phyloP scores from a whole-genome alignment of 1,284 basidiomycete species.

The Irpex lacteus region DNA sequence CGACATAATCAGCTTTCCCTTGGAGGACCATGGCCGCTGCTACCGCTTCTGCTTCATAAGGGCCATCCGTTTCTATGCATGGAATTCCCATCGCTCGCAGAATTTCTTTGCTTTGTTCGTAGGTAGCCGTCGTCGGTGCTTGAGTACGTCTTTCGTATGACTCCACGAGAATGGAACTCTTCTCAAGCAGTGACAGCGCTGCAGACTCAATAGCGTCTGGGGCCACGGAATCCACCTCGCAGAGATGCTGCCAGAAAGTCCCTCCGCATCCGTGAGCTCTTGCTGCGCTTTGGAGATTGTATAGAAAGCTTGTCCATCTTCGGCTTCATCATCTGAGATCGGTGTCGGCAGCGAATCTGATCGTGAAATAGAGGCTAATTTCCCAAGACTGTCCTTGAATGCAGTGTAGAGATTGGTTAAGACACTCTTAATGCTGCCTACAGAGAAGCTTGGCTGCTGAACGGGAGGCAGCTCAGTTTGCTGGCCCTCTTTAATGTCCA shows the following conservation, averaged over 20 bases:
- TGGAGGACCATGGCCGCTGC: slow-evolving; percentile 71
- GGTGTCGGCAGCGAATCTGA: background rate
- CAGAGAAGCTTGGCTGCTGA: background rate
- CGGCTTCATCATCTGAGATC: slow-evolving; percentile 16
- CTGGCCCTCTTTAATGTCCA: background rate
- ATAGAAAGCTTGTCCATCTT: slow-evolving; percentile 40
- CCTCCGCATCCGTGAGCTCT: slow-evolving; percentile 60
- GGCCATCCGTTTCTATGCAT: slow-evolving; percentile 61
- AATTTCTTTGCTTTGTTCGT: slow-evolving; percentile 61
- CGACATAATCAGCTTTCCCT: slow-evolving; percentile 80
- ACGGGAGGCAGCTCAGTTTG: background rate
- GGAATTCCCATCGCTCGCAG: slow-evolving; percentile 76
- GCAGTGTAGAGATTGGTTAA: background rate
- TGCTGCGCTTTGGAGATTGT: slow-evolving; percentile 65
- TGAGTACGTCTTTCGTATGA: slow-evolving; percentile 62
- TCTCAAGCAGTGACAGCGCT: slow-evolving; percentile 41
- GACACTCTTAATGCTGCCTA: background rate
- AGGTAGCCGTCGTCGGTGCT: slow-evolving; percentile 58
- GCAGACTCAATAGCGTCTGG: slow-evolving; percentile 11
- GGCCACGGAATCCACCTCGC: slow-evolving; percentile 5
- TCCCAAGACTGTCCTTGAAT: background rate
- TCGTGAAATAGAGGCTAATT: background rate
- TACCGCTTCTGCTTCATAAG: slow-evolving; percentile 81
- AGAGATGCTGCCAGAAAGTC: slow-evolving; percentile 54
- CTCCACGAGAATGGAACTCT: slow-evolving; percentile 52